A percentile compares a stretch with the other conserved stretches of the same genome.
Conservation (phyloP, 2,329 filamentous ascomycete genomes). For the Zopfia rhizophila region DNA sequence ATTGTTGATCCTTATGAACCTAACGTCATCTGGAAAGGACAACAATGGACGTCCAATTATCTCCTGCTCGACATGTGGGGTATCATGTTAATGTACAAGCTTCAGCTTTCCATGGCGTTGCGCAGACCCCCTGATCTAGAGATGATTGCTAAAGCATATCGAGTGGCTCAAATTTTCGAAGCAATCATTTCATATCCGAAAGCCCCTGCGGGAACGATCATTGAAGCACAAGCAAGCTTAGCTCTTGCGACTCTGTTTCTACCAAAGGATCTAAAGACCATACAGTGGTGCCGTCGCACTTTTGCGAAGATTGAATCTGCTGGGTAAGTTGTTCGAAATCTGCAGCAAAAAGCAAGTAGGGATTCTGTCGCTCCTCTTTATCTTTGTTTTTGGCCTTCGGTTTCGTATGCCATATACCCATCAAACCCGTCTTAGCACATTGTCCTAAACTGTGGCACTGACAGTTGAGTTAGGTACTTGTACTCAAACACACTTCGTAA, state of each 20-base stretch:
- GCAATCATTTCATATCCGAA: conserved; percentile 77
- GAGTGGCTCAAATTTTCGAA: conserved; percentile 82
- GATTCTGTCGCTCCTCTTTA: background rate
- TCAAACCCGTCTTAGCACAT: background rate
- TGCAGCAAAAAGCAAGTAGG: background rate
- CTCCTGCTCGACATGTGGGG: conserved; percentile 81
- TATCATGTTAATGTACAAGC: conserved; percentile 81
- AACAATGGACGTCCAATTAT: conserved; percentile 79
- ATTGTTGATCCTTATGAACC: conserved; percentile 79
- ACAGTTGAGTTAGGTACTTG: conserved; percentile 76
- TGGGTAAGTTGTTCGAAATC: conserved; percentile 83
- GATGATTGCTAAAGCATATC: conserved; percentile 70
- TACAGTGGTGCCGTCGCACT: conserved; percentile 82
- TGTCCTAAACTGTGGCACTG: no score
- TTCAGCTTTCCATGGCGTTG: conserved; percentile 71
- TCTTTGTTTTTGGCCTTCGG: conserved; percentile 4
- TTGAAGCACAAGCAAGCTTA: conserved; percentile 79
- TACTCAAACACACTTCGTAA: conserved; percentile 78
- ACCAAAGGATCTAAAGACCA: conserved; percentile 76
- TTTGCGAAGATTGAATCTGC: conserved; percentile 80
- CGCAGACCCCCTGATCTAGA: conserved; percentile 64
- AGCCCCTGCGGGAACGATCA: conserved; percentile 74
- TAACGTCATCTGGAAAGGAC: conserved; percentile 72
- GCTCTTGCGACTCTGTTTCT: conserved; percentile 82
- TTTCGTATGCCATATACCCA: background rate